Percentiles rank a stretch among this genome's conserved stretches.
These are phyloP conservation scores for Fusarium burgessii DNA, from an alignment of 2,329 filamentous ascomycete genomes.

Conservation along the genomic window DNA sequence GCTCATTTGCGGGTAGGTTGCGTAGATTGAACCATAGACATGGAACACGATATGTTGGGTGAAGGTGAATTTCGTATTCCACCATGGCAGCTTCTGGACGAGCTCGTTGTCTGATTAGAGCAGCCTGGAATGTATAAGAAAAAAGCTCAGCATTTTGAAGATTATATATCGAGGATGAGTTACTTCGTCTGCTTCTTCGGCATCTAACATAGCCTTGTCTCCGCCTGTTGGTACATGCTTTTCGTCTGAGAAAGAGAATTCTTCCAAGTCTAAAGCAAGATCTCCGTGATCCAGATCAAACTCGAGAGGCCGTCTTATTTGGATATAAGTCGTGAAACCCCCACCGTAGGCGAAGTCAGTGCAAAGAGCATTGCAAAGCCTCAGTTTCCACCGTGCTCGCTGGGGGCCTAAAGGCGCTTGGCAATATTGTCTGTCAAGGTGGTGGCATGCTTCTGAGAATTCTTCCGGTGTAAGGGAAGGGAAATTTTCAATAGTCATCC, in stretches of 20 bases:
- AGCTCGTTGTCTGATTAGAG: constrained; percentile 50
- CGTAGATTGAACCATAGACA: constrained; percentile 81
- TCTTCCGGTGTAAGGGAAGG: constrained; percentile 72
- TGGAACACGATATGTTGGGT: constrained; percentile 79
- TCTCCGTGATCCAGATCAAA: constrained; percentile 57
- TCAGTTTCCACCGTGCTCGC: constrained; percentile 67
- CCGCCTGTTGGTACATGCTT: constrained; percentile 40
- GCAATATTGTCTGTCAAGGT: constrained; percentile 69
- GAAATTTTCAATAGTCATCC: constrained; percentile 64
- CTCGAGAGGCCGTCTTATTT: constrained; percentile 67
- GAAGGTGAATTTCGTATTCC: constrained; percentile 80
- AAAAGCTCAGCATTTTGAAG: constrained; percentile 5
- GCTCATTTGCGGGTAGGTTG: constrained; percentile 66
- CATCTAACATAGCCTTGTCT: constrained; percentile 62
- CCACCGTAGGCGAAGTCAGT: constrained; percentile 56
- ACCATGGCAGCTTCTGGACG: constrained; percentile 61
- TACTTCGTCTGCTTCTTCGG: constrained; percentile 66
- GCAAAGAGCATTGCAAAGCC: constrained; percentile 64
- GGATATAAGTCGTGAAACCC: constrained; percentile 65
- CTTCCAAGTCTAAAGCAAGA: constrained; percentile 60
- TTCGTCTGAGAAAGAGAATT: constrained; percentile 57
- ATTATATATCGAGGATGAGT: constrained; percentile 31
- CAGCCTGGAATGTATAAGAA: constrained; percentile 54
- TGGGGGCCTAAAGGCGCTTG: constrained; percentile 67
- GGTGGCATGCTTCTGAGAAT: constrained; percentile 74